These are phyloP conservation scores for Rosa rugosa DNA, from an alignment of 306 rosid genomes.

Conservation along the genomic window DNA sequence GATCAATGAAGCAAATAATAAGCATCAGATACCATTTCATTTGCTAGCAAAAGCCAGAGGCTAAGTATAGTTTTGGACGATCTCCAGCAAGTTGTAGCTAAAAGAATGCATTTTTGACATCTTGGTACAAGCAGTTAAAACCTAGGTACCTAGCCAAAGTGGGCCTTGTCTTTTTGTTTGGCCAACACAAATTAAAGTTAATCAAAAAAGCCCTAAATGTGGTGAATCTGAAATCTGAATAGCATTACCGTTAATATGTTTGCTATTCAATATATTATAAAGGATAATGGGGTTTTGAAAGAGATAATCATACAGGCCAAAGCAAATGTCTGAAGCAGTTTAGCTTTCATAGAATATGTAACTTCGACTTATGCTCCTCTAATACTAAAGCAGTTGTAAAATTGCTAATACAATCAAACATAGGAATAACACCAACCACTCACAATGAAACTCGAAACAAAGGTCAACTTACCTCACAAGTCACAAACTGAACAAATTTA, in stretches of 20 bases:
- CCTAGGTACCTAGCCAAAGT: background rate
- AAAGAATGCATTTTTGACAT: background rate
- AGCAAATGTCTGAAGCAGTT: background rate
- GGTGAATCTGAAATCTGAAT: background rate
- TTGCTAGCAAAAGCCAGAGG: background rate
- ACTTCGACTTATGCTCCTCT: background rate
- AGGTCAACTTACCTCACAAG: slow-evolving; percentile 1
- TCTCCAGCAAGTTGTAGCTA: background rate
- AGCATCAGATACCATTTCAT: background rate
- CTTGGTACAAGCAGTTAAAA: background rate
- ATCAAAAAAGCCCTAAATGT: too few relatives aligned
- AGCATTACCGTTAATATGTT: background rate
- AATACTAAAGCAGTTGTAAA: too few relatives aligned
- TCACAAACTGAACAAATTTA: background rate
- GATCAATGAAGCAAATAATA: background rate
- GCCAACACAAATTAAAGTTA: background rate
- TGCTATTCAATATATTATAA: too few relatives aligned
- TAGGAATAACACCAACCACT: background rate
- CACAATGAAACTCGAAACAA: background rate
- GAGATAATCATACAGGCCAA: background rate
- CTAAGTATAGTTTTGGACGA: background rate
- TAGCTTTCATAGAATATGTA: background rate
- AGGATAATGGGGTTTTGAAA: too few relatives aligned
- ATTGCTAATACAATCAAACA: background rate
- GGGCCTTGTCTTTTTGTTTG: background rate